Percentiles rank a stretch among this genome's conserved stretches.
phyloP scores from a whole-genome alignment of 176 grass and related monocot genomes.

The Tuctoria greenei region DNA sequence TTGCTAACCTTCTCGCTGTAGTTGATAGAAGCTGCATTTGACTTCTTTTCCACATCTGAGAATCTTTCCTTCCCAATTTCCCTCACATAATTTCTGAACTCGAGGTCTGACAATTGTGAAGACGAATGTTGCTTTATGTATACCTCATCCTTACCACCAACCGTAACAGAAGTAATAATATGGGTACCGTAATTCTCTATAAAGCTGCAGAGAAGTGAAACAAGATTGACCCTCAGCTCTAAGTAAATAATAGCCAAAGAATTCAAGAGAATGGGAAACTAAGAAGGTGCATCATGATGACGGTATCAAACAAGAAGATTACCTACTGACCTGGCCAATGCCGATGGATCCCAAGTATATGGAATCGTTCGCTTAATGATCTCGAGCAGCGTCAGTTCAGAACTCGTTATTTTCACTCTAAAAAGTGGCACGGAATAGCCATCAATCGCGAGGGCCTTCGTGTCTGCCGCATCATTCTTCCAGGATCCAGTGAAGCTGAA shows the following conservation, averaged over 20 bases:
- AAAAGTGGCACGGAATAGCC: conserved; percentile 66
- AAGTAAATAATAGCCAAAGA: conserved; percentile 21
- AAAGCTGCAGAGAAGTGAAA: conserved; percentile 65
- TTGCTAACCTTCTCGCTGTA: conserved; percentile 94
- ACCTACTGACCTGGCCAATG: conserved; percentile 99
- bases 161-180: conserved; percentile 85
- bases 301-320: conserved; percentile 73
- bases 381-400: conserved; percentile 54
- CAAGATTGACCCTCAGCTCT: conserved; percentile 28
- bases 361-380: conserved; percentile 69
- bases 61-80: conserved; percentile 93
- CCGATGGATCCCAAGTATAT: conserved; percentile 74
- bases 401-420: conserved; percentile 53
- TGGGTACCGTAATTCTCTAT: conserved; percentile 96
- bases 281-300: conserved; percentile 54
- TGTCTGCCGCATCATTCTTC: conserved; percentile 71
- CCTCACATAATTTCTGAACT: conserved; percentile 87
- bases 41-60: conserved; percentile 68
- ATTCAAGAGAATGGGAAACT: conserved; percentile 1
- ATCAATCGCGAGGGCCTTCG: conserved; percentile 84
- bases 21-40: conserved; percentile 51
- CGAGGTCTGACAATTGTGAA: conserved; percentile 78
- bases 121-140: conserved; percentile 96
- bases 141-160: conserved; percentile 99
- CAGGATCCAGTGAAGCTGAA: conserved; percentile 92